Base-by-base conservation (phyloP, 2,329 filamentous ascomycete species). In the Lojkania enalia region DNA sequence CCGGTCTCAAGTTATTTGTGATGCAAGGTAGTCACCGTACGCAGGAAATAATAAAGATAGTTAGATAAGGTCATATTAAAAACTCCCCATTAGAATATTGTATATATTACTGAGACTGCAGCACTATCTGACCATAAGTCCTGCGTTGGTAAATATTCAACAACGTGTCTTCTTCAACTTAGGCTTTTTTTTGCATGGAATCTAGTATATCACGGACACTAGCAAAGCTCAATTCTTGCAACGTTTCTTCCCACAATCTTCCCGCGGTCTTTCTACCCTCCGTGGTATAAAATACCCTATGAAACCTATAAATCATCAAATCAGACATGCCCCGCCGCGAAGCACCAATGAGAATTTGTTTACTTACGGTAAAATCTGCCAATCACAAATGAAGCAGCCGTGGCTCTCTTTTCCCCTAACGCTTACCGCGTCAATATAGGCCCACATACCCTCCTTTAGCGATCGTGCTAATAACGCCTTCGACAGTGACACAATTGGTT, bases 361-460 rank as follows among this genome's bases (percentile, higher is more conserved):
- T 7, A 52, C 75, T 72, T 60, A 78, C 72, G 75, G 71, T 3
- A 54, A 50, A 14, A 78, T 71, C 5, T 73, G 58, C 69, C 75
- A 79, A 36, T 73, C 72, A 67, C 74, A 76, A 1, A 80, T 30
- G 46, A 75, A 79, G 33, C 72, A 75, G 0, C 77, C 77, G 53
- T 82, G 78, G 0, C 74, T 74, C 54, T 79, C 76, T 32, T 67
- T 69, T 0, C 77, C 78, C 41, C 79, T 71, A 0, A 67, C 62
- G 0, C 74, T 63, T 0, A 60, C 64, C 0, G 77, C 77, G 54
- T 81, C 74, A 1, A 80, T 44, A 51, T 75, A 79, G 0, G 71
- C 74, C 35, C 70, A 73, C 1, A 75, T 77, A 4, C 74, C 78
- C 3, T 70, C 67, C 4, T 64, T 58, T 11, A 67, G 23, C 3